phyloP scores from a whole-genome alignment of 2,329 filamentous ascomycete genomes.

The Remersonia thermophila region DNA sequence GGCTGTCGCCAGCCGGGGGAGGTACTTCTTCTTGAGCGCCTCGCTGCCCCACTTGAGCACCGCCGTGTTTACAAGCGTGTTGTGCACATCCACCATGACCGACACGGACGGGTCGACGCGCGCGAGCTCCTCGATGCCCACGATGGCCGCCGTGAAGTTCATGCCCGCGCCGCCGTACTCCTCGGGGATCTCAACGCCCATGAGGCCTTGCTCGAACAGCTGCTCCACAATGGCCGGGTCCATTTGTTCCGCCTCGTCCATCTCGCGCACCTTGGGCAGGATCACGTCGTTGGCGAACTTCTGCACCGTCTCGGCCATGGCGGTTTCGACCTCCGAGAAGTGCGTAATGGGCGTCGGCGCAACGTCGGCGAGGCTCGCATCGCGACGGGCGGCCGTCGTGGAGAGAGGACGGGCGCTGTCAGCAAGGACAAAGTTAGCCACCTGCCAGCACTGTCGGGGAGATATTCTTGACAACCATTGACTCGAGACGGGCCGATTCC shows the following conservation, averaged over 20 bases:
- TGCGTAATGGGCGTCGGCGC: slow-evolving; percentile 88
- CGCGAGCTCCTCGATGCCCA: slow-evolving; percentile 93
- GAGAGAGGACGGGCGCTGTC: slow-evolving; percentile 43
- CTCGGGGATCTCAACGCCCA: slow-evolving; percentile 95
- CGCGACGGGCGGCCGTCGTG: slow-evolving; percentile 42
- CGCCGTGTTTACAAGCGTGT: slow-evolving; percentile 92
- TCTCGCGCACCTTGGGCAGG: slow-evolving; percentile 82
- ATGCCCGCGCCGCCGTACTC: slow-evolving; percentile 94
- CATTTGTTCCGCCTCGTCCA: slow-evolving; percentile 96
- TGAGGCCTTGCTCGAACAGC: slow-evolving; percentile 92
- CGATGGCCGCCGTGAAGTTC: slow-evolving; percentile 95
- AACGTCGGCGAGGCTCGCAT: slow-evolving; percentile 58
- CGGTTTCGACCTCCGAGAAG: slow-evolving; percentile 74
- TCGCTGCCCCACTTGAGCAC: slow-evolving; percentile 73
- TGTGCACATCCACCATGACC: slow-evolving; percentile 94
- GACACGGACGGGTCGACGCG: slow-evolving; percentile 89
- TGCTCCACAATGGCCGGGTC: slow-evolving; percentile 79
- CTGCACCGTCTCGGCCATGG: slow-evolving; percentile 81
- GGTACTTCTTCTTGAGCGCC: slow-evolving; percentile 68
- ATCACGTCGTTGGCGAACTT: slow-evolving; percentile 87
- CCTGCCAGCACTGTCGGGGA: slow-evolving; percentile 2
- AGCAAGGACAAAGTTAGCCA: neutral
- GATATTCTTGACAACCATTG: neutral
- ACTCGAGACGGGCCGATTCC: too few relatives aligned
- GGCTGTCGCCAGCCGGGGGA: slow-evolving; percentile 80